Evolutionary conservation across 306 rosid species (phyloP).

Genomic region (Pachyrhizus erosus): DNA sequence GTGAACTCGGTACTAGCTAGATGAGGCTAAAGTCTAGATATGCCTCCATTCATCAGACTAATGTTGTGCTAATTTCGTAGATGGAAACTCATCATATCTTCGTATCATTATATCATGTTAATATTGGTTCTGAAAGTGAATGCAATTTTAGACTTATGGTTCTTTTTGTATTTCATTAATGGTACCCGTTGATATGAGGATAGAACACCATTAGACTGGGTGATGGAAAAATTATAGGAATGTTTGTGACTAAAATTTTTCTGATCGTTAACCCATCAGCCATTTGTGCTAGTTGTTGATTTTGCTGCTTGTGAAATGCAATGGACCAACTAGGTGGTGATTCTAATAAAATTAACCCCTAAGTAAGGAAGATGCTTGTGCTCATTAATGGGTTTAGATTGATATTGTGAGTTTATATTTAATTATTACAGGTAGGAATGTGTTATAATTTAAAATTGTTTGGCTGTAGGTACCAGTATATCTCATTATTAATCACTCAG

Average conservation of each 20-base stretch:
- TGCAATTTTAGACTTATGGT: slow-evolving; percentile 13
- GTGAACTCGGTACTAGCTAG: not conserved
- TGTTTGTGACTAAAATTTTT: slow-evolving; percentile 34
- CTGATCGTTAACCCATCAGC: slow-evolving; percentile 9
- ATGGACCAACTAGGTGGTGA: not conserved
- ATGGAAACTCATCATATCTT: too few relatives aligned
- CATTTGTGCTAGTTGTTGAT: not conserved
- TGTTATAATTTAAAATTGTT: not conserved
- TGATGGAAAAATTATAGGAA: slow-evolving; percentile 2
- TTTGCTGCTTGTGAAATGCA: not conserved
- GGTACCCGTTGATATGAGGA: not conserved
- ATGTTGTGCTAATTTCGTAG: not conserved
- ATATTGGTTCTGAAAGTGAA: slow-evolving; percentile 5
- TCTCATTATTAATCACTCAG: not conserved
- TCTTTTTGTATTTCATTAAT: not conserved
- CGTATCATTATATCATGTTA: too few relatives aligned
- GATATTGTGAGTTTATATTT: too few relatives aligned
- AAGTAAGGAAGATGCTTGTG: too few relatives aligned
- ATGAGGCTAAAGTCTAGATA: not conserved
- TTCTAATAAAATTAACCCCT: not conserved
- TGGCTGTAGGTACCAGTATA: not conserved
- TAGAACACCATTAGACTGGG: not conserved
- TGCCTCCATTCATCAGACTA: not conserved
- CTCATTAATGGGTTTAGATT: too few relatives aligned
- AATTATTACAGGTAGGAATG: not conserved